Evolutionary conservation across 2,329 filamentous ascomycete species (phyloP), one percentile per base, ranked within the genome.

Genomic region (Plectosphaerella sp.): DNA sequence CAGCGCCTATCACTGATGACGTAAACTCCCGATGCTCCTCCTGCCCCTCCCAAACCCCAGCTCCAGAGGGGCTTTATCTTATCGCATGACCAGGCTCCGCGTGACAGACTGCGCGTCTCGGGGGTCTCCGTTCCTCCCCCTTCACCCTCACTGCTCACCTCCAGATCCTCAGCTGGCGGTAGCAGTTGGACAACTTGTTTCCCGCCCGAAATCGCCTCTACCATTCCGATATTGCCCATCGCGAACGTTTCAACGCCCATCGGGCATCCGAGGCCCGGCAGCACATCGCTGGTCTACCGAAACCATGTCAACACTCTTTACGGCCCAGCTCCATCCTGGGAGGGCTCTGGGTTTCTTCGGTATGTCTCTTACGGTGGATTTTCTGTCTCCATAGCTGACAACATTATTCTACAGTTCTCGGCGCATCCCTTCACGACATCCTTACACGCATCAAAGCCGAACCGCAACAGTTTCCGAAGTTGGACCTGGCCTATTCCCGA

Each of bases 401-500:
- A 22, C 18, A 41, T 51, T 16, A 47, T 54, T 50, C 47, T 55
- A 24, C 49, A 96, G 91, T 87, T 48, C 84, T 99, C 53, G 94
- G 94, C 52, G 89, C 91, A 57, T 96, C 92, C 3, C 82, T 99
- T 36, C 91, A 97, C 71, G 91, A 96, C 65, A 81, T 95, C 62
- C 73, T 97, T 54, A 91, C 89, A 25, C 86, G 89, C 50, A 78
- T 97, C 63, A 97, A 97, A 67, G 87, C 90, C 50, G 90, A 96
- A 66, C 89, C 91, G 10, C 84, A 88, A 59, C 78, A 80, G 6
- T 97, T 93, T 70, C 89, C 90, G 4, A 86, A 87, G 61, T 84
- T 97, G 66, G 87, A 97, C 61, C 75, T 97, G 35, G 79, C 86
- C 45, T 95, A 94, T 71, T 91, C 91, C 25, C 79, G 85, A n/a